These are phyloP conservation scores for Aspergillus transmontanensis DNA, from an alignment of 2,329 filamentous ascomycete species.

Conservation along the genomic window DNA sequence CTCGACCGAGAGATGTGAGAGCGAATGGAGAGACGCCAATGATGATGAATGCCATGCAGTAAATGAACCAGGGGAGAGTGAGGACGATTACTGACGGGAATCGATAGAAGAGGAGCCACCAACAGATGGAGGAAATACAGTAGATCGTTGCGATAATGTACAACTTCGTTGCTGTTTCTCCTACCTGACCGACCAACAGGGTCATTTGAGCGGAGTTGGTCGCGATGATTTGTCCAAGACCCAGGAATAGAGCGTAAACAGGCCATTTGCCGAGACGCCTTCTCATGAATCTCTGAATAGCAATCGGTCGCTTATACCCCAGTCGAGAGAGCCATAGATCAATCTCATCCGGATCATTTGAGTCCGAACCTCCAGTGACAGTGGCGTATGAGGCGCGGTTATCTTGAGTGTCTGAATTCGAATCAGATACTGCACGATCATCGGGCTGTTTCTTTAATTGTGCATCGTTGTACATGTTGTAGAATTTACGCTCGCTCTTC, in stretches of 20 bases:
- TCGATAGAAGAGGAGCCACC: slow-evolving; percentile 65
- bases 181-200: slow-evolving; percentile 65
- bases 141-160: slow-evolving; percentile 65
- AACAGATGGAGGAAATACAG: slow-evolving; percentile 58
- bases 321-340: slow-evolving; percentile 59
- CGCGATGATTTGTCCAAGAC: slow-evolving; percentile 64
- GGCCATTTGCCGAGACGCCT: slow-evolving; percentile 65
- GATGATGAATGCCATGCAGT: slow-evolving; percentile 64
- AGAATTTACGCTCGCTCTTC: slow-evolving; percentile 70
- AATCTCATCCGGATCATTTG: slow-evolving; percentile 42
- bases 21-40: slow-evolving; percentile 64
- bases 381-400: slow-evolving; percentile 17
- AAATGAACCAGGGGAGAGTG: slow-evolving; percentile 63
- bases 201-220: slow-evolving; percentile 70
- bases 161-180: slow-evolving; percentile 60
- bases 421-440: not conserved
- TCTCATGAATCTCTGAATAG: slow-evolving; percentile 58
- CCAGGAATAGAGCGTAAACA: slow-evolving; percentile 63
- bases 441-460: slow-evolving; percentile 51
- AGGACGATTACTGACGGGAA: slow-evolving; percentile 60
- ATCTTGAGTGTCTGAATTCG: not conserved
- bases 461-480: slow-evolving; percentile 59
- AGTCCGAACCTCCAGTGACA: slow-evolving; percentile 28
- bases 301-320: slow-evolving; percentile 59
- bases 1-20: slow-evolving; percentile 39